Base-by-base conservation (phyloP, 2,329 filamentous ascomycete genomes). In the Colletotrichum acutatum region DNA sequence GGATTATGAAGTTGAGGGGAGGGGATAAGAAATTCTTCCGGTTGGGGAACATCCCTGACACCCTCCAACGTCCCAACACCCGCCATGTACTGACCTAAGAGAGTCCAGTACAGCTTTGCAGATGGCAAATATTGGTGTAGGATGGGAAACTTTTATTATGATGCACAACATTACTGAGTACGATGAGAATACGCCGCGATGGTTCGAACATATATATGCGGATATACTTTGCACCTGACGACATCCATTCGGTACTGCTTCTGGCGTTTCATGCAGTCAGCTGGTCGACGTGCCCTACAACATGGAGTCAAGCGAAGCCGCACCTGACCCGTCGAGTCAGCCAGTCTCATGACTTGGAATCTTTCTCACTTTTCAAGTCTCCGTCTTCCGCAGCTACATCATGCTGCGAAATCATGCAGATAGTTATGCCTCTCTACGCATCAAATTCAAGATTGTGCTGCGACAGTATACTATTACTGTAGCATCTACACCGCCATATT, bases 251-350 rank as follows among this genome's bases (percentile, higher is more conserved):
- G n/a, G 59, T 14, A 19, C 14, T 34, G 8, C 46, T 64, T 14
- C 42, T 49, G 7, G 19, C 42, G 42, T 11, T 26, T 37, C 61
- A n/a, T 64, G 32, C 60, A 71, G 49, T 66, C 67, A 71, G 42
- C 67, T 37, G 60, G 8, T 53, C 12, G 24, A 22, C 28, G n/a
- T 22, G 24, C 30, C 28, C 54, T 30, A 34, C 42, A 16, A 11
- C n/a, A 11, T 26, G 37, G 32, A 22, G 22, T 37, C 54, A 30
- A 57, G 52, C 34, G 34, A 74, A 56, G 64, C 57, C 66, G 56
- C 72, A 66, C 61, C 63, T 74, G 70, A 74, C 70, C 61, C 37
- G 57, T 69, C 66, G 60, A 72, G 74, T 68, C 6, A n/a, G 3
- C 42, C 19, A 22, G 19, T 22, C 73, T 75, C 74, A 57, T 64